Percentiles rank a stretch among this genome's conserved stretches.
Conservation (phyloP, 352 stramenopile genomes). For the Aphanomyces invadans region DNA sequence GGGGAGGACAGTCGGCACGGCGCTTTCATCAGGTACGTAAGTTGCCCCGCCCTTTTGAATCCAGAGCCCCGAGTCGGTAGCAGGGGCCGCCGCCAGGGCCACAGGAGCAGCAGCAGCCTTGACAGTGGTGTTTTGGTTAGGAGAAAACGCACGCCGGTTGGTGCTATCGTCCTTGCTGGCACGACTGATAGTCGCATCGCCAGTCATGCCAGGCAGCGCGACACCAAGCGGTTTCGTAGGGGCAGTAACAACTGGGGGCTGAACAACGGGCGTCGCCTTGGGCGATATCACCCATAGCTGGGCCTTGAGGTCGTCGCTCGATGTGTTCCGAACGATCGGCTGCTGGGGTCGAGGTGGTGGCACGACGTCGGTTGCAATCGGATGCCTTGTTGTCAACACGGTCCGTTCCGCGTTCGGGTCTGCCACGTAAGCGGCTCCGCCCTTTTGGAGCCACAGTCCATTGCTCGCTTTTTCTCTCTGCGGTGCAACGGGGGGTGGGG, state of each 20-base stretch:
- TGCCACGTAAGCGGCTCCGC: neutral
- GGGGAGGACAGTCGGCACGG: neutral
- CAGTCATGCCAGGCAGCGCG: neutral
- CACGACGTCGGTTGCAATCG: neutral
- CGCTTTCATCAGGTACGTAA: conserved; percentile 2
- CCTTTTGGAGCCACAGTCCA: conserved; percentile 7
- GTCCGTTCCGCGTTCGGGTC: neutral
- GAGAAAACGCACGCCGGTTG: no score
- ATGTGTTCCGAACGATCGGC: neutral
- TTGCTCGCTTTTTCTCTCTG: neutral
- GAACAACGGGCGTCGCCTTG: neutral
- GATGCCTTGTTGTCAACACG: neutral
- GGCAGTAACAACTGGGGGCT: neutral
- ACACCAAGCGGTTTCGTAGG: neutral
- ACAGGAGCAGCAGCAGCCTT: neutral
- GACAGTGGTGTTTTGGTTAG: no score
- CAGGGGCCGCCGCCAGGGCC: neutral
- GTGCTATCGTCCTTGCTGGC: neutral
- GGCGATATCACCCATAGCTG: neutral
- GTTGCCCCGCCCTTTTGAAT: conserved; percentile 6
- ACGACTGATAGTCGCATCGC: neutral
- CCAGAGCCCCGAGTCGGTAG: neutral
- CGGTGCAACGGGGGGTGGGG: neutral
- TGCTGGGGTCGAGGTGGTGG: neutral
- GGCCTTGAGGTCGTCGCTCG: conserved; percentile 1